Evolutionary conservation across 1,139 yeast genomes (phyloP), one percentile per base, ranked within the genome.

Genomic region (Entelexis paramagnoliae): DNA sequence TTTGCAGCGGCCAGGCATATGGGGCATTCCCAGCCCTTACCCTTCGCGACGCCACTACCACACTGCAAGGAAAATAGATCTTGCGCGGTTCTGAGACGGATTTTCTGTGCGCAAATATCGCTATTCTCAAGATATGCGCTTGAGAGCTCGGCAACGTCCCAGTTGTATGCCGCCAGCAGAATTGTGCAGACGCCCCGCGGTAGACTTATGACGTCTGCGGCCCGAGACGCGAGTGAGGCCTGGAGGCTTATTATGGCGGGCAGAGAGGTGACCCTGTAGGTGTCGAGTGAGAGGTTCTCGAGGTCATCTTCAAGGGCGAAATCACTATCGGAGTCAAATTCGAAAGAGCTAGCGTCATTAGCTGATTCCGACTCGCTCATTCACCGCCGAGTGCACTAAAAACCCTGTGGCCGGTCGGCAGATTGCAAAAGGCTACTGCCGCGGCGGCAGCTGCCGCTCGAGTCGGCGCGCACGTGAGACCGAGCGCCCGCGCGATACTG

Each of bases 1-100:
- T 13, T 17, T 2, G 29, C 29, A 8, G 28, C 6, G 1, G 34
- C 34, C 13, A 48, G 35, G 14, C 57, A 54, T 7, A 54, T 44
- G 5, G 57, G 57, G 19, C 57, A 54, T 17, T 62, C 70, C 0
- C 72, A 74, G 19, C 81, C 84, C 65, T 89, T 85, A 66, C 96
- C 48, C 41, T 22, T 17, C 5, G 7, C 28, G 11, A 34, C 49
- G 48, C 38, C 39, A 36, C 47, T 30, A 30, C 44, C 44, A 46
- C 49, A 46, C 16, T 22, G 10, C 3, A 39, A 4, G 4, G 32
- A 20, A 9, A 4, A 3, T 14, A 39, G 32, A 24, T 46, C 42
- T 8, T 6, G 13, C 3, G 33, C 33, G 22, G 4, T 19, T 14
- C 36, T 20, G 7, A 53, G 48, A 2, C 50, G 50, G 9, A 55